These are phyloP conservation scores for Lathyrus tuberosus DNA, from an alignment of 306 rosid genomes.

Conservation along the genomic window DNA sequence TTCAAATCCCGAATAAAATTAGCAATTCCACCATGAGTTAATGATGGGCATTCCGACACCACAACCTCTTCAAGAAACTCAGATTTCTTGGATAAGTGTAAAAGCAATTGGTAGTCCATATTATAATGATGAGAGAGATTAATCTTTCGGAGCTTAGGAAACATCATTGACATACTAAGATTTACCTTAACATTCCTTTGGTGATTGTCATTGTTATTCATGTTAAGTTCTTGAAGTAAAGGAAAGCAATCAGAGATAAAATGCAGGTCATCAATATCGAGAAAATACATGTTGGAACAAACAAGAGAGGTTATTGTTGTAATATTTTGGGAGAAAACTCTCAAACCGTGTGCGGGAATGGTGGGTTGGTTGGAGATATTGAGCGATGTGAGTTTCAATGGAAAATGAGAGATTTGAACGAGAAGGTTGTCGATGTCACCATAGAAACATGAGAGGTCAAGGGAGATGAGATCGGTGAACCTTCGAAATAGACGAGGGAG, in stretches of 20 bases:
- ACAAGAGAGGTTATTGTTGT: slow-evolving; percentile 28
- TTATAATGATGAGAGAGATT: too few species aligned
- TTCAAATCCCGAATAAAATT: too few species aligned
- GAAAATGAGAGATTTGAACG: slow-evolving; percentile 29
- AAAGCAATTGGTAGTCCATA: too few species aligned
- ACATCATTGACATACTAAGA: too few species aligned
- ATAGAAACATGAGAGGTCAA: slow-evolving; percentile 26
- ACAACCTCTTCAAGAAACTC: too few species aligned
- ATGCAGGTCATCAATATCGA: slow-evolving; percentile 36
- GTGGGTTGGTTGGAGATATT: slow-evolving; percentile 40
- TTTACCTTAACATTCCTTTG: too few species aligned
- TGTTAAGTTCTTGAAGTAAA: neutral
- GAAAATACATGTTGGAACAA: slow-evolving; percentile 37
- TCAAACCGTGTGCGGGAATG: slow-evolving; percentile 47
- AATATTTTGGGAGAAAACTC: slow-evolving; percentile 32
- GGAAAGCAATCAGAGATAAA: slow-evolving; percentile 34
- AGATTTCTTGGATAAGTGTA: too few species aligned
- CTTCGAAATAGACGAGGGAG: slow-evolving; percentile 48
- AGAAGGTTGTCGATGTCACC: slow-evolving; percentile 50
- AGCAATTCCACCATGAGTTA: too few species aligned
- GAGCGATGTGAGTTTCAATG: slow-evolving; percentile 47
- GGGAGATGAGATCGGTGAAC: slow-evolving; percentile 33
- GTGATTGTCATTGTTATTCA: too few species aligned
- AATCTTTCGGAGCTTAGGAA: too few species aligned
- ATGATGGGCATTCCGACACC: too few species aligned